Evolutionary conservation across 2,329 filamentous ascomycete genomes (phyloP), one percentile per base, ranked within the genome.

Genomic region (Cryphonectria naterciae): DNA sequence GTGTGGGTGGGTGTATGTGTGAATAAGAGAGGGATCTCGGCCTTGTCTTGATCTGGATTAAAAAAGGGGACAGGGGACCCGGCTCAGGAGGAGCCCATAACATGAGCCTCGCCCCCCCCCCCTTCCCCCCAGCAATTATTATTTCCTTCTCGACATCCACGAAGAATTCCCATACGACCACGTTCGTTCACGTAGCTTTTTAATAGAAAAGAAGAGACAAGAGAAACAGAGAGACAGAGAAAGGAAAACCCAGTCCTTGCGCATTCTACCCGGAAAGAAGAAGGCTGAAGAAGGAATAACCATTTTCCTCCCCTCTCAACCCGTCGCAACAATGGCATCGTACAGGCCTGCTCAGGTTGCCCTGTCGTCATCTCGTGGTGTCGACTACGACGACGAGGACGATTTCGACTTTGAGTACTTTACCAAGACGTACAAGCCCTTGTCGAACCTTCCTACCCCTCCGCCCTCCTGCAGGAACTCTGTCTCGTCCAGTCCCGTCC

Each of bases 381-480:
- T 71, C 69, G 67, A 3, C 46, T 49, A 68, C 56, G 81, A 83
- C 72, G 82, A 68, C 46, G 81, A 83, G 72, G 82, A 82, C 74
- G 84, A 85, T 75, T 82, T 83, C 73, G 84, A 85, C 76, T 83
- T 85, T 71, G 83, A 84, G 73, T 88, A 87, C 79, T 89, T 90
- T 76, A 78, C 80, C 69, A 82, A 83, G 72, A 90, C 89, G 74
- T 92, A 92, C 79, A 86, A 88, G 64, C 90, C 90, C 13, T 83
- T 92, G 67, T 92, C 89, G 41, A 91, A 89, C 78, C 85, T 92
- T 32, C 90, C 90, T 32, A 92, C 90, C 67, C 90, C 90, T 73
- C 90, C 90, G 61, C 85, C 85, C 15, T 90, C 87, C 61, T 85
- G 85, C 65, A 81, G 80, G 71, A 81, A 78, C 67, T 84, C 83